These are phyloP conservation scores for Paxillus rubicundulus DNA, from an alignment of 768 basidiomycete genomes.

Conservation along the genomic window DNA sequence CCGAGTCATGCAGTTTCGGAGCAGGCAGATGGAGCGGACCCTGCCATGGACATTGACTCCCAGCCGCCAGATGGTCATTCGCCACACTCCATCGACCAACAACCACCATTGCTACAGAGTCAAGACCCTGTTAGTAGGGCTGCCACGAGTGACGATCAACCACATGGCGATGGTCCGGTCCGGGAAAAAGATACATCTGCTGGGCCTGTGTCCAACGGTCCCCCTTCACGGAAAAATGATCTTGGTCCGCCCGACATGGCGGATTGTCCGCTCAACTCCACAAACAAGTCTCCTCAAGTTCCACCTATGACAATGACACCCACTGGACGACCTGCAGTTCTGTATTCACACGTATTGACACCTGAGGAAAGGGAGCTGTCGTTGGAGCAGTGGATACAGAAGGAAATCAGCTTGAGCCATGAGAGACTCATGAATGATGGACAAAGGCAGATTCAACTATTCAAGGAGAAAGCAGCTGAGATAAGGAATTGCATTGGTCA, in stretches of 20 bases:
- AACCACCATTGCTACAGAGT: background rate
- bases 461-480: conserved; percentile 45
- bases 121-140: background rate
- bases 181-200: background rate
- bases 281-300: background rate
- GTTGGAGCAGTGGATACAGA: conserved; percentile 79
- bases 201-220: background rate
- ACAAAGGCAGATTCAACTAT: conserved; percentile 46
- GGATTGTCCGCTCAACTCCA: background rate
- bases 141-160: background rate
- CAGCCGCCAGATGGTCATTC: background rate
- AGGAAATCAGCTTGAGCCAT: conserved; percentile 69
- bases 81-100: background rate
- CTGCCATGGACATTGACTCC: background rate
- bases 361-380: conserved; percentile 70
- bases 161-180: background rate
- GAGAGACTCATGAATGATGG: conserved; percentile 56
- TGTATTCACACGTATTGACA: conserved; percentile 19
- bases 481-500: conserved; percentile 37
- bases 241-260: background rate
- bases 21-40: background rate
- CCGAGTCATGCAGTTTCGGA: conserved; percentile 3
- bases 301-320: conserved; percentile 15
- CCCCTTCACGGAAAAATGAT: background rate
- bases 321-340: conserved; percentile 9